Conservation (phyloP, 2,329 filamentous ascomycete genomes). For the Lecanicillium sp. region DNA sequence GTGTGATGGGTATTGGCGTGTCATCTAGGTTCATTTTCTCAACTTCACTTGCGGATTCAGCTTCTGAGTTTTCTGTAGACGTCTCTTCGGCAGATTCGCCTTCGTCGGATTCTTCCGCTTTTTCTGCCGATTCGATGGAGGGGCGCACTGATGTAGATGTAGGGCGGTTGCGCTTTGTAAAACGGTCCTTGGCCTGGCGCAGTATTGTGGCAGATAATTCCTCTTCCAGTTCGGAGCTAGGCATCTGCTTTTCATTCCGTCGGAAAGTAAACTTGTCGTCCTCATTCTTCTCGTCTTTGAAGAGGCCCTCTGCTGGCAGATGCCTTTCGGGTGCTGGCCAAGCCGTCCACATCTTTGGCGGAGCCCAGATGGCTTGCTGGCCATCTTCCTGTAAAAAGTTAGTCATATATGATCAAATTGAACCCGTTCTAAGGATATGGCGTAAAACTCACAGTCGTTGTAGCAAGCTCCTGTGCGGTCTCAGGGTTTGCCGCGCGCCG, state of each 20-base stretch:
- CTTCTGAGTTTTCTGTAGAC: not conserved
- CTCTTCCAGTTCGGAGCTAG: slow-evolving; percentile 60
- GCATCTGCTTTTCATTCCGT: slow-evolving; percentile 31
- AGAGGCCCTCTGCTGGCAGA: slow-evolving; percentile 52
- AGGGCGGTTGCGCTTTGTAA: slow-evolving; percentile 24
- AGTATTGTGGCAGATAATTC: slow-evolving; percentile 59
- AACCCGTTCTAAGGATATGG: not conserved
- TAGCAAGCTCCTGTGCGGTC: slow-evolving; percentile 18
- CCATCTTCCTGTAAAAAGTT: slow-evolving; percentile 17
- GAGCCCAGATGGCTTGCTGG: slow-evolving; percentile 34
- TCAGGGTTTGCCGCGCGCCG: slow-evolving; percentile 17
- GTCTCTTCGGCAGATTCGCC: not conserved
- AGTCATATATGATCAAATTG: not conserved
- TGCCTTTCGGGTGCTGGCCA: slow-evolving; percentile 65
- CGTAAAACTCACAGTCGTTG: slow-evolving; percentile 18
- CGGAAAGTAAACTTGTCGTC: slow-evolving; percentile 45
- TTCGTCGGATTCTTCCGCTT: slow-evolving; percentile 4
- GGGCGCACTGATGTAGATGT: slow-evolving; percentile 2
- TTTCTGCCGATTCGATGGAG: slow-evolving; percentile 14
- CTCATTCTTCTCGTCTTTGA: slow-evolving; percentile 34
- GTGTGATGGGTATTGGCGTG: not conserved
- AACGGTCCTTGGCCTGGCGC: slow-evolving; percentile 58
- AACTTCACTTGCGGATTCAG: not conserved
- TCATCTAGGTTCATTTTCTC: slow-evolving; percentile 6
- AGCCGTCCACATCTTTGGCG: slow-evolving; percentile 64